These are phyloP conservation scores for Lippia alba DNA, from an alignment of 305 asterid genomes.

Conservation along the genomic window DNA sequence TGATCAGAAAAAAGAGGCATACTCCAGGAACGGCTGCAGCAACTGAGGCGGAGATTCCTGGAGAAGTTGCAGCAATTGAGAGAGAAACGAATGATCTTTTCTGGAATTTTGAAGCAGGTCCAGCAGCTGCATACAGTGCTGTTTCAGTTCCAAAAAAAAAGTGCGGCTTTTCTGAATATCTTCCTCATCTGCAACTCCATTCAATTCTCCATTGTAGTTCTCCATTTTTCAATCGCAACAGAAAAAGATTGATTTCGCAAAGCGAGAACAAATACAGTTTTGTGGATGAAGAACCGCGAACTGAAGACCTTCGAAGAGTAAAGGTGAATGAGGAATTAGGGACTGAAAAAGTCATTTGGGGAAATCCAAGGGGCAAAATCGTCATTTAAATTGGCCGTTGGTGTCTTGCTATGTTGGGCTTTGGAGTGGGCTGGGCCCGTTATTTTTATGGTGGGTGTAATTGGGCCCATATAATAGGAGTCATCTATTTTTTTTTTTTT, in stretches of 20 bases:
- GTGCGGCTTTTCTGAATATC: slow-evolving; percentile 33
- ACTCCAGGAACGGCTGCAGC: slow-evolving; percentile 87
- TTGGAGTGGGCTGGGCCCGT: slow-evolving; percentile 7
- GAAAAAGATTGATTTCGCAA: slow-evolving; percentile 7
- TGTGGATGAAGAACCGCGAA: slow-evolving; percentile 23
- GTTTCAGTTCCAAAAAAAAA: slow-evolving; percentile 72
- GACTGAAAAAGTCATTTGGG: not conserved
- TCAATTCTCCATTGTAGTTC: slow-evolving; percentile 22
- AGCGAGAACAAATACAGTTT: not conserved
- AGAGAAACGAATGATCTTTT: slow-evolving; percentile 43
- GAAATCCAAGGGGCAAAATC: not conserved
- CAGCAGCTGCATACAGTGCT: slow-evolving; percentile 59
- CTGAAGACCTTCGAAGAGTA: slow-evolving; percentile 18
- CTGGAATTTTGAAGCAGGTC: slow-evolving; percentile 68
- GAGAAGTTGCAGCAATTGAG: slow-evolving; percentile 65
- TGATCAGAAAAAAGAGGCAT: slow-evolving; percentile 16
- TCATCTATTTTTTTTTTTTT: no score
- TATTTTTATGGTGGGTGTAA: not conserved
- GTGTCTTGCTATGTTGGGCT: slow-evolving; percentile 10
- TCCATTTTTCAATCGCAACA: slow-evolving; percentile 39
- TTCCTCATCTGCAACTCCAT: slow-evolving; percentile 34
- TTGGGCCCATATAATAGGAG: not conserved
- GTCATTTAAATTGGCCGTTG: no score
- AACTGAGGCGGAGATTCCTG: slow-evolving; percentile 53
- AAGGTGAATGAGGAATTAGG: not conserved